Conservation (phyloP, 805 yeast species). For the Wickerhamiella siamensis region DNA sequence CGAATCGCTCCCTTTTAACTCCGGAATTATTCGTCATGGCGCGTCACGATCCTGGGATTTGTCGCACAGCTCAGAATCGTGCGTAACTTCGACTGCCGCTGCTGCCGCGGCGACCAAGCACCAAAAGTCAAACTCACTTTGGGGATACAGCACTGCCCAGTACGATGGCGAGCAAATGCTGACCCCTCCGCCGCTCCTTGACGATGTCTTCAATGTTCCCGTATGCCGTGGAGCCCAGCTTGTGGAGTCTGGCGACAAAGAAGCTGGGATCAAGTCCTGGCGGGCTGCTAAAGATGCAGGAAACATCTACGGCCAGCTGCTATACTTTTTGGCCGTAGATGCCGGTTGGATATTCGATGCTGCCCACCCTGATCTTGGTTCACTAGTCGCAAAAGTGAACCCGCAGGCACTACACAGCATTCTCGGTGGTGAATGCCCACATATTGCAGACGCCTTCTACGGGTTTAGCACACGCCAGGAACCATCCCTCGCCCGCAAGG, state of each 20-base stretch:
- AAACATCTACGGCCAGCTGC: constrained; percentile 47
- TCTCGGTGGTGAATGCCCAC: background rate
- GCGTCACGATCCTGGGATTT: background rate
- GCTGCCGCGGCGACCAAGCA: background rate
- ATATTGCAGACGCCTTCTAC: background rate
- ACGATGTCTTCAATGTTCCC: background rate
- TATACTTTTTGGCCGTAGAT: constrained; percentile 39
- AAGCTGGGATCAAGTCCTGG: constrained; percentile 57
- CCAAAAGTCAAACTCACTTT: background rate
- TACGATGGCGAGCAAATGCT: background rate
- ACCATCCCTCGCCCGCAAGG: background rate
- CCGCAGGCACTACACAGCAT: background rate
- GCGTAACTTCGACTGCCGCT: background rate
- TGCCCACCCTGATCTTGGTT: background rate
- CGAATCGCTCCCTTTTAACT: background rate
- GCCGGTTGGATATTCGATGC: constrained; percentile 2
- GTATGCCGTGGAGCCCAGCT: background rate
- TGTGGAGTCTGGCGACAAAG: constrained; percentile 38
- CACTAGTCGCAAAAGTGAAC: background rate
- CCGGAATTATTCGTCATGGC: background rate
- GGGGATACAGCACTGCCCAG: background rate
- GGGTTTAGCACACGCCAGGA: background rate
- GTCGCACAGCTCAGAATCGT: too few species aligned
- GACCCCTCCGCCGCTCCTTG: background rate
- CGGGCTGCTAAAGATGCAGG: constrained; percentile 52